Conservation (phyloP, 768 basidiomycete species). For the Trametes gibbosa region DNA sequence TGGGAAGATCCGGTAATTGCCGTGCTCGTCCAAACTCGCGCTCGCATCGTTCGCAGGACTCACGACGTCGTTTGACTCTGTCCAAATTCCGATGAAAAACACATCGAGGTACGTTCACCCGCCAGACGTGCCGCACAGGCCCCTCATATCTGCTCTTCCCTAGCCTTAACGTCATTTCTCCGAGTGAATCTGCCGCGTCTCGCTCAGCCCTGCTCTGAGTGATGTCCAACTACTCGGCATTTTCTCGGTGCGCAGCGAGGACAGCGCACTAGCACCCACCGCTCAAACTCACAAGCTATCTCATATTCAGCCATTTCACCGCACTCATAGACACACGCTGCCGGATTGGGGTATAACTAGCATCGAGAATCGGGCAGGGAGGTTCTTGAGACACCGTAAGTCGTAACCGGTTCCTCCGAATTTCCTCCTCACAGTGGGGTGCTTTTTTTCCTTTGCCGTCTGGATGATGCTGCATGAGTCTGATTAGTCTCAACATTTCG, state of each 20-base stretch:
- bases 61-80: background rate
- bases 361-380: background rate
- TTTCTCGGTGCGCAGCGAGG: conserved; percentile 13
- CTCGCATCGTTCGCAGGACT: background rate
- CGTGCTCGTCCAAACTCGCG: conserved; percentile 7
- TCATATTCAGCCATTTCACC: conserved; percentile 5
- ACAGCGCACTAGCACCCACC: background rate
- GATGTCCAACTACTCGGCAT: conserved; percentile 8
- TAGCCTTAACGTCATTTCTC: conserved; percentile 5
- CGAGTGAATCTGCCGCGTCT: conserved; percentile 1
- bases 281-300: background rate
- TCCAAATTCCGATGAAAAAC: background rate
- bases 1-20: background rate
- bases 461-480: background rate
- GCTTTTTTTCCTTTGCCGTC: background rate
- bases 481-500: background rate
- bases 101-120: background rate
- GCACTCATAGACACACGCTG: background rate
- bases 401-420: conserved; percentile 8
- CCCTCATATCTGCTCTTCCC: background rate
- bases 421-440: conserved; percentile 6
- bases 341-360: background rate
- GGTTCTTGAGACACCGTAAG: conserved; percentile 9
- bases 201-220: background rate
- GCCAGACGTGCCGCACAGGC: background rate